Evolutionary conservation across 2,329 filamentous ascomycete species (phyloP), one percentile per base, ranked within the genome.

Genomic region (Sporothrix pallida): DNA sequence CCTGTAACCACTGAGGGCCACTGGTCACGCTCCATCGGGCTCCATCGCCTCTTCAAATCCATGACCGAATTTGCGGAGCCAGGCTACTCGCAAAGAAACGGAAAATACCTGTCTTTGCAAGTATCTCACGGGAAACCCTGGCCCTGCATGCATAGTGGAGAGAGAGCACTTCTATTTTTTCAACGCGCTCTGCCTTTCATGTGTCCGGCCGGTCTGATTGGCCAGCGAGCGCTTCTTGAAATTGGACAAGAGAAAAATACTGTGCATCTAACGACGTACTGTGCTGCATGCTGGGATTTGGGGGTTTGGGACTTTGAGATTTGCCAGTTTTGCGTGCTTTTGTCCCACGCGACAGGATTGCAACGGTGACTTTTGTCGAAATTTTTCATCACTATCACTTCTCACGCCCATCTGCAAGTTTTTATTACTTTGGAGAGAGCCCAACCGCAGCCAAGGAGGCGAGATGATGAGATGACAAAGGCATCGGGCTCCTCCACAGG

Each of bases 231-330:
- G 58, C 20, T 13, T 54, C 54, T 48, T 60, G 69, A 71, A 71
- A 71, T 71, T 71, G 31, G 69, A 56, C 52, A 56, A 65, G n/a
- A 20, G 42, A 46, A 65, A 67, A 26, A 67, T 60, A 60, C 56
- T 60, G 23, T 58, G 56, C 56, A 63, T 54, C 4, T 8, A 54
- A 23, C n/a, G 52, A 23, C 52, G 7, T 63, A 44, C 60, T 62
- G 42, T 23, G 62, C 62, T 65, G 37, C 46, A 10, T 65, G 42
- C 62, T 23, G 10, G 42, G 62, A 65, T 48, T 44, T 20, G 46
- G 12, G 62, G 42, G 12, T 67, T 26, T 48, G n/a, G 42, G 48
- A 50, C 12, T 67, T 20, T 48, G 44, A 26, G 56, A 60, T 60
- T 13, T 60, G 20, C 42, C 3, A 46, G 15, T 8, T 65, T 48